phyloP scores from a whole-genome alignment of 345 rosid genomes.

The Citrus cavaleriei region DNA sequence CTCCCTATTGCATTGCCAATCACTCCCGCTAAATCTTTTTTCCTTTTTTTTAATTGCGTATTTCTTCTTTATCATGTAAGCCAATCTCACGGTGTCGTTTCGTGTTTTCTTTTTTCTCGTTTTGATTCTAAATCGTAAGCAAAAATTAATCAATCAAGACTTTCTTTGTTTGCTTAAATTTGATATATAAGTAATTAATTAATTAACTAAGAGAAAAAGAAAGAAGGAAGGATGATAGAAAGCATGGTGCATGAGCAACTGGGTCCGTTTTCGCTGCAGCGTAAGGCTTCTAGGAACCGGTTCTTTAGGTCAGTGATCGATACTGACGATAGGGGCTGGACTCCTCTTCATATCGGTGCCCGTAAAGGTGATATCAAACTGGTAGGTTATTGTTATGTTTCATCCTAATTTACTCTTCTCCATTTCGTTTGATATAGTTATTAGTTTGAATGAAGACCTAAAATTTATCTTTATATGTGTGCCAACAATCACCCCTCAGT shows the following conservation, averaged over 20 bases:
- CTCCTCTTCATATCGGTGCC: constrained; percentile 78
- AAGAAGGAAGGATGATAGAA: neutral
- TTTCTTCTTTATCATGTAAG: constrained; percentile 4
- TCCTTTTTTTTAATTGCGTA: neutral
- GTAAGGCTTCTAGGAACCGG: constrained; percentile 56
- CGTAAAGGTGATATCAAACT: constrained; percentile 78
- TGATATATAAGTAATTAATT: neutral
- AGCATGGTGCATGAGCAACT: constrained; percentile 51
- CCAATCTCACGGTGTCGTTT: neutral
- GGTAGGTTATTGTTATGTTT: constrained; percentile 17
- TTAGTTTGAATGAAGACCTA: neutral
- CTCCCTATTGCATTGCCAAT: constrained; percentile 90
- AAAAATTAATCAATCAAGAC: neutral
- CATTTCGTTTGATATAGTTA: neutral
- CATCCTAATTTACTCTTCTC: neutral
- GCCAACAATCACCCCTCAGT: too few relatives aligned
- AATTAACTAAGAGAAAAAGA: neutral
- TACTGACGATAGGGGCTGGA: constrained; percentile 92
- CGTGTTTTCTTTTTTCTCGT: neutral
- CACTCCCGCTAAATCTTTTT: constrained; percentile 53
- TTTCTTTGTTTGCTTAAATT: neutral
- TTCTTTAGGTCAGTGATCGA: constrained; percentile 43
- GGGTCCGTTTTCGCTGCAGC: constrained; percentile 44
- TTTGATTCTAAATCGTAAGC: neutral
- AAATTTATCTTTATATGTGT: too few relatives aligned